phyloP scores from a whole-genome alignment of 345 rosid genomes.

The Combretum micranthum region DNA sequence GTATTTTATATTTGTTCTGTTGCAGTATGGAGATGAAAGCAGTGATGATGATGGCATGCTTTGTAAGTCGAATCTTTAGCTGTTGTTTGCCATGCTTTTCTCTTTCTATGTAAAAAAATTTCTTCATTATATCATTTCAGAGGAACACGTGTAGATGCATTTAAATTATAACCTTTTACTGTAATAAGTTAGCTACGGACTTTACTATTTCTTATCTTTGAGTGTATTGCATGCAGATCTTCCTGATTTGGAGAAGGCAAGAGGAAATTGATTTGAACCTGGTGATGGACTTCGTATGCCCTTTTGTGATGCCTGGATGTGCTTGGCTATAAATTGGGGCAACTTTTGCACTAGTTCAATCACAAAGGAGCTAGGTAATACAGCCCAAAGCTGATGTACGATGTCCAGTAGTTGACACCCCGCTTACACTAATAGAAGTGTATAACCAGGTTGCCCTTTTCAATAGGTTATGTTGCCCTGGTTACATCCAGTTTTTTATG shows the following conservation, averaged over 20 bases:
- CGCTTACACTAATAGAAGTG: too few species aligned
- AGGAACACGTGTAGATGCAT: neutral
- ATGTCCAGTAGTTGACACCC: too few species aligned
- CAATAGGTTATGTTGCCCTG: slow-evolving; percentile 1
- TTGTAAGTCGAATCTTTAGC: slow-evolving; percentile 53
- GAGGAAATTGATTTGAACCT: slow-evolving; percentile 24
- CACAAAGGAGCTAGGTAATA: too few species aligned
- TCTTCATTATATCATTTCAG: neutral
- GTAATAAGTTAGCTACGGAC: neutral
- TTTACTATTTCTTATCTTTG: neutral
- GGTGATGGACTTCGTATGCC: neutral
- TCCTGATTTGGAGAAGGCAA: slow-evolving; percentile 94
- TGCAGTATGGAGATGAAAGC: slow-evolving; percentile 66
- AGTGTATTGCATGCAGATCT: slow-evolving; percentile 51
- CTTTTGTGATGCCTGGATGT: too few species aligned
- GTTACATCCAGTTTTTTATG: neutral
- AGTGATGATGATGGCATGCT: slow-evolving; percentile 92
- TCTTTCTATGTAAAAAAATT: neutral
- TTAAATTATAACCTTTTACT: too few species aligned
- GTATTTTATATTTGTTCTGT: neutral
- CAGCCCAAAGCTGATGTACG: too few species aligned
- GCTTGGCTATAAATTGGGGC: too few species aligned
- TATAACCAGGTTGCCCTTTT: too few species aligned
- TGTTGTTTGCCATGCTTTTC: neutral
- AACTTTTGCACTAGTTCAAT: too few species aligned